Conservation (phyloP, 352 stramenopile species). For the Pythium aphanidermatum region DNA sequence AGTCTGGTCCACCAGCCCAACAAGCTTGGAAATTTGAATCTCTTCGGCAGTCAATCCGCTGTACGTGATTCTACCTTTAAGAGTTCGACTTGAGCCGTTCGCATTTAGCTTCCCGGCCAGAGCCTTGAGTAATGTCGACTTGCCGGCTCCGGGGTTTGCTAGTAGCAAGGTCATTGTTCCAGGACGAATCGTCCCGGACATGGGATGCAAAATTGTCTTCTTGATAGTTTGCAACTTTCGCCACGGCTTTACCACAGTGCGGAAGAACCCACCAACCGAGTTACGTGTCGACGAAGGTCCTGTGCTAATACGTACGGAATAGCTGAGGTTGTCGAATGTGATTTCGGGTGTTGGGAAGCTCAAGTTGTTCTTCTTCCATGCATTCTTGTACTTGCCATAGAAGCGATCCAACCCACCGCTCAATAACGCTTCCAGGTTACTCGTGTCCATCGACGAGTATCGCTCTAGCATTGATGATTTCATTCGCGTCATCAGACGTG, state of each 20-base stretch:
- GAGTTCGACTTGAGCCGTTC: slow-evolving; percentile 30
- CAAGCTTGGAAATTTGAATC: slow-evolving; percentile 62
- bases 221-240: slow-evolving; percentile 26
- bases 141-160: slow-evolving; percentile 63
- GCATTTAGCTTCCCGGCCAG: slow-evolving; percentile 53
- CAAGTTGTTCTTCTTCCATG: slow-evolving; percentile 64
- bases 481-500: no score
- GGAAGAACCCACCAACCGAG: slow-evolving; percentile 52
- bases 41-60: slow-evolving; percentile 42
- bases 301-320: slow-evolving; percentile 42
- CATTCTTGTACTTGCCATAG: slow-evolving; percentile 79
- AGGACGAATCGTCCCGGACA: slow-evolving; percentile 45
- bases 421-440: no score
- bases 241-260: slow-evolving; percentile 46
- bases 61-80: slow-evolving; percentile 65
- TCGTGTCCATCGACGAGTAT: no score
- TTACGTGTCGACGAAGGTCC: slow-evolving; percentile 30
- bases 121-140: slow-evolving; percentile 76
- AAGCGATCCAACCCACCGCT: slow-evolving; percentile 68
- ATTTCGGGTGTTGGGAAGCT: slow-evolving; percentile 56
- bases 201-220: slow-evolving; percentile 55
- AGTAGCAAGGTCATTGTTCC: slow-evolving; percentile 53
- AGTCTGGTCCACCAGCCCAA: slow-evolving; percentile 48
- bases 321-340: slow-evolving; percentile 72
- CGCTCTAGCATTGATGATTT: no score